Conservation (phyloP, 768 basidiomycete species). For the Phylloporus arenicola region DNA sequence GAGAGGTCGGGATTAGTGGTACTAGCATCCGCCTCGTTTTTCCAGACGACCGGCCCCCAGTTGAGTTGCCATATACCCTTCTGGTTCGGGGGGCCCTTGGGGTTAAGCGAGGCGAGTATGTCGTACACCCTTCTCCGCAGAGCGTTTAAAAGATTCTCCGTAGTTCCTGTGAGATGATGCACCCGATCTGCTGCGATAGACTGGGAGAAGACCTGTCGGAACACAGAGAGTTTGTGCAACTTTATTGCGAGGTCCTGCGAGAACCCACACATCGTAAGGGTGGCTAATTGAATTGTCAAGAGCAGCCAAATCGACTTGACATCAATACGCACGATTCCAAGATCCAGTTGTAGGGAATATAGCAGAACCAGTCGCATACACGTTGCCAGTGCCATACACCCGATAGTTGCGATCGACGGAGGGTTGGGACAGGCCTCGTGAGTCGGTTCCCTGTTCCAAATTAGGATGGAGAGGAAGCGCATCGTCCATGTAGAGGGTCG, state of each 20-base stretch:
- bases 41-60: constrained; percentile 12
- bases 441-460: neutral
- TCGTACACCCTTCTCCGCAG: neutral
- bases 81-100: neutral
- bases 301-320: neutral
- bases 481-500: constrained; percentile 9
- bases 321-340: constrained; percentile 13
- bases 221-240: constrained; percentile 3
- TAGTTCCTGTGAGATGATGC: neutral
- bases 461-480: neutral
- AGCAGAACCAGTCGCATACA: constrained; percentile 16
- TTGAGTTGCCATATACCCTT: neutral
- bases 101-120: neutral
- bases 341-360: constrained; percentile 15
- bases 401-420: constrained; percentile 14
- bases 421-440: neutral
- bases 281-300: constrained; percentile 4
- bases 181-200: constrained; percentile 2
- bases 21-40: neutral
- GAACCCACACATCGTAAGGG: constrained; percentile 12
- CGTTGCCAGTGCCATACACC: constrained; percentile 11
- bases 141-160: neutral
- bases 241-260: constrained; percentile 11
- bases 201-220: constrained; percentile 7
- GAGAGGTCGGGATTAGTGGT: constrained; percentile 3